These are phyloP conservation scores for Trypanosoma mega DNA, from an alignment of 208 protist genomes.

Conservation along the genomic window DNA sequence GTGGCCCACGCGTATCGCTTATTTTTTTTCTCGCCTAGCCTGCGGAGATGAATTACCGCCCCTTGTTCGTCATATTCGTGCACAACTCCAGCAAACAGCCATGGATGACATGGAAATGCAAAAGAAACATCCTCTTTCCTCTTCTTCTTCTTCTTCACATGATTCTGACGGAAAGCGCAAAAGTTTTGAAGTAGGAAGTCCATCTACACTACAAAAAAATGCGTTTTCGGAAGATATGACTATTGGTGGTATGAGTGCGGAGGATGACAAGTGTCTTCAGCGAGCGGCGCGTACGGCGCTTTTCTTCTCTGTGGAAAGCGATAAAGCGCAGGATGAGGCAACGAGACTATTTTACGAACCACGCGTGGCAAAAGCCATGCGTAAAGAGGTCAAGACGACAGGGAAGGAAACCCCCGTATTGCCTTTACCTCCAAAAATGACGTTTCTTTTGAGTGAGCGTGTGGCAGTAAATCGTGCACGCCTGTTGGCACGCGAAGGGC, in stretches of 20 bases:
- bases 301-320: constrained; percentile 65
- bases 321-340: constrained; percentile 42
- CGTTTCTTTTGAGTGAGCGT: constrained; percentile 27
- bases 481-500: constrained; percentile 13
- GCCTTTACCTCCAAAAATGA: neutral
- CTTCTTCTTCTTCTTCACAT: too few species aligned
- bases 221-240: too few species aligned
- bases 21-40: constrained; percentile 19
- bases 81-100: neutral
- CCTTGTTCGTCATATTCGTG: constrained; percentile 10
- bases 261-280: constrained; percentile 6
- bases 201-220: too few species aligned
- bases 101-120: too few species aligned
- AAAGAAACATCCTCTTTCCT: too few species aligned
- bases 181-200: too few species aligned
- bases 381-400: neutral
- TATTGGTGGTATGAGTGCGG: too few species aligned
- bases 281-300: constrained; percentile 34
- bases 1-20: neutral
- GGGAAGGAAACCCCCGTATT: neutral
- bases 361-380: neutral
- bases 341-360: constrained; percentile 53
- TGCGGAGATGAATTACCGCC: constrained; percentile 16
- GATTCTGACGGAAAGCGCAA: too few species aligned
- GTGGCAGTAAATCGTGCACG: constrained; percentile 21